These are phyloP conservation scores for Porcisia deanei DNA, from an alignment of 208 protist species.

Conservation along the genomic window DNA sequence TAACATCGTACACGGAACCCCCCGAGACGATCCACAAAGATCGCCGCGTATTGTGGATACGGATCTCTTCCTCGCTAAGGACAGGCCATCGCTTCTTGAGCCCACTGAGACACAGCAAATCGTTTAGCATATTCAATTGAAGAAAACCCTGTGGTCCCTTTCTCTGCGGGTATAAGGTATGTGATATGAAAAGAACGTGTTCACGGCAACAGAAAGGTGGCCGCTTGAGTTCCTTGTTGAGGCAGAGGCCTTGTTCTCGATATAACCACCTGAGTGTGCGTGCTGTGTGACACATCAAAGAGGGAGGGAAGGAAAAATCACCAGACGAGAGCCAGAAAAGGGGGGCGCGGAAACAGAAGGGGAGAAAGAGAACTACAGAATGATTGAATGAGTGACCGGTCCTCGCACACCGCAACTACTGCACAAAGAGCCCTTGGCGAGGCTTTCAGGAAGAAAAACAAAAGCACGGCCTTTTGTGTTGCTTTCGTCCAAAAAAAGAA, in stretches of 20 bases:
- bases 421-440: too few species aligned
- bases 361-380: too few species aligned
- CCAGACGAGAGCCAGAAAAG: neutral
- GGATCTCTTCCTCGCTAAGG: slow-evolving; percentile 65
- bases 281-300: neutral
- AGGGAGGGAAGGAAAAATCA: neutral
- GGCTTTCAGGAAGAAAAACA: neutral
- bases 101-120: slow-evolving; percentile 36
- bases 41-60: slow-evolving; percentile 57
- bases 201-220: neutral
- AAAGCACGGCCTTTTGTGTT: neutral
- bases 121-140: slow-evolving; percentile 5
- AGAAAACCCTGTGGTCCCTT: neutral
- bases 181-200: neutral
- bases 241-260: neutral
- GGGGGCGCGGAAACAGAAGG: neutral
- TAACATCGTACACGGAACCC: slow-evolving; percentile 85
- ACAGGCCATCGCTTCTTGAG: slow-evolving; percentile 54
- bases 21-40: slow-evolving; percentile 79
- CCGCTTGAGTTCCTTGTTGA: neutral
- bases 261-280: neutral
- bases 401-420: too few species aligned
- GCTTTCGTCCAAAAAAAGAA: too few species aligned
- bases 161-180: neutral
- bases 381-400: too few species aligned